A percentile compares a stretch with the other conserved stretches of the same genome.
Conservation (phyloP, 345 rosid species). For the Passiflora organensis region DNA sequence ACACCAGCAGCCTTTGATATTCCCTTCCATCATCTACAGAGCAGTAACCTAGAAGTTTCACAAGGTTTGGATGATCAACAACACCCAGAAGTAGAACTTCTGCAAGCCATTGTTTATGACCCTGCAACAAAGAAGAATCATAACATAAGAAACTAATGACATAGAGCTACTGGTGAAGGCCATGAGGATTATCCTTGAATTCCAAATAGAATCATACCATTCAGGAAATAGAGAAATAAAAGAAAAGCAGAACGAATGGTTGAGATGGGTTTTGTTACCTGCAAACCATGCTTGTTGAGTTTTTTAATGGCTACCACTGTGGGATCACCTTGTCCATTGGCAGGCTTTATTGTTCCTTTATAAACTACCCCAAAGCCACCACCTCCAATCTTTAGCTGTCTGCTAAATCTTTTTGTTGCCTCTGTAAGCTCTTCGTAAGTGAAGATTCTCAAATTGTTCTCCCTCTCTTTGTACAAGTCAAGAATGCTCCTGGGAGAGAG, state of each 20-base stretch:
- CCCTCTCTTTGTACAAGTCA: slow-evolving; percentile 57
- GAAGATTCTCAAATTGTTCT: slow-evolving; percentile 57
- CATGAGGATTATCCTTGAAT: too few relatives aligned
- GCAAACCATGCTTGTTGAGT: slow-evolving; percentile 70
- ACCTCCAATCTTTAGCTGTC: slow-evolving; percentile 71
- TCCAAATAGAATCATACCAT: not conserved
- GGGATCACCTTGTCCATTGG: slow-evolving; percentile 28
- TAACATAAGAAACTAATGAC: not conserved
- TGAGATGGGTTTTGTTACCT: slow-evolving; percentile 41
- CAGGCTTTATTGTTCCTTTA: slow-evolving; percentile 52
- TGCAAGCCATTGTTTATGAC: slow-evolving; percentile 84
- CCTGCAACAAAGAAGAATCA: slow-evolving; percentile 34
- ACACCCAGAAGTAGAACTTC: slow-evolving; percentile 87
- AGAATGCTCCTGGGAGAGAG: slow-evolving; percentile 58
- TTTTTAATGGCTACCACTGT: slow-evolving; percentile 71
- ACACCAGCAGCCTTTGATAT: slow-evolving; percentile 59
- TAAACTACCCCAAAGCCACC: slow-evolving; percentile 97
- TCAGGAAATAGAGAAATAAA: not conserved
- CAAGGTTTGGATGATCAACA: slow-evolving; percentile 80
- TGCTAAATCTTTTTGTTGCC: slow-evolving; percentile 64
- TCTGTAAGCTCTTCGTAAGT: slow-evolving; percentile 56
- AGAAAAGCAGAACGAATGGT: too few relatives aligned
- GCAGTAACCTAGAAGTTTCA: slow-evolving; percentile 82
- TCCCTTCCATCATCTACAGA: slow-evolving; percentile 56
- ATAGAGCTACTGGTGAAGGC: too few relatives aligned